Evolutionary conservation across 2,329 filamentous ascomycete genomes (phyloP).

Genomic region (Ilyonectria robusta): DNA sequence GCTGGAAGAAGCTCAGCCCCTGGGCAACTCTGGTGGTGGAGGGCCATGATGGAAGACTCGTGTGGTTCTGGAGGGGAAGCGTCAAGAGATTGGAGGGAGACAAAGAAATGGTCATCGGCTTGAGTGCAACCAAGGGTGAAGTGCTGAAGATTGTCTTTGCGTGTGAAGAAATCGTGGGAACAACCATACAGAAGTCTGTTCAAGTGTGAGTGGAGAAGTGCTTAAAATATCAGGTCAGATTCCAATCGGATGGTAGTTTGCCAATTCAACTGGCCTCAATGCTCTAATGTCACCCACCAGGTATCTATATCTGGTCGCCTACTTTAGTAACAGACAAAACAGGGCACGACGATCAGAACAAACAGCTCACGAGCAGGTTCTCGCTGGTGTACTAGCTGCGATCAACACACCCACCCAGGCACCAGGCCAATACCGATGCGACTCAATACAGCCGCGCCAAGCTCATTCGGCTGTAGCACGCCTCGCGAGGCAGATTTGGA

Average conservation of each 20-base stretch:
- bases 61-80: conserved; percentile 77
- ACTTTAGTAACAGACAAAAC: neutral
- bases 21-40: conserved; percentile 83
- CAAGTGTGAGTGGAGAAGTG: conserved; percentile 27
- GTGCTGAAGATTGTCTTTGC: conserved; percentile 79
- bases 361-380: neutral
- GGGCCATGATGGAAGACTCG: conserved; percentile 63
- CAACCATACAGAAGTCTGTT: conserved; percentile 54
- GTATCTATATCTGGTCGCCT: too few relatives aligned
- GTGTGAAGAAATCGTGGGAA: conserved; percentile 87
- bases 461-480: neutral
- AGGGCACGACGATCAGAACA: neutral
- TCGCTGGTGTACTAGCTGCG: neutral
- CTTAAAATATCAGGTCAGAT: conserved; percentile 17
- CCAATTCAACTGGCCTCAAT: neutral
- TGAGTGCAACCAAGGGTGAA: conserved; percentile 66
- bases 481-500: conserved; percentile 27
- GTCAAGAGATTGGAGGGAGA: conserved; percentile 75
- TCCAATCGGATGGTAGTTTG: neutral
- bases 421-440: neutral
- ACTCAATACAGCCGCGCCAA: neutral
- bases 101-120: conserved; percentile 68
- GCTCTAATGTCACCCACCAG: neutral
- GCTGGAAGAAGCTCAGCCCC: conserved; percentile 75
- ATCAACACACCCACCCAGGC: conserved; percentile 1